phyloP scores from a whole-genome alignment of 352 stramenopile species.

The Phytophthora quininea region DNA sequence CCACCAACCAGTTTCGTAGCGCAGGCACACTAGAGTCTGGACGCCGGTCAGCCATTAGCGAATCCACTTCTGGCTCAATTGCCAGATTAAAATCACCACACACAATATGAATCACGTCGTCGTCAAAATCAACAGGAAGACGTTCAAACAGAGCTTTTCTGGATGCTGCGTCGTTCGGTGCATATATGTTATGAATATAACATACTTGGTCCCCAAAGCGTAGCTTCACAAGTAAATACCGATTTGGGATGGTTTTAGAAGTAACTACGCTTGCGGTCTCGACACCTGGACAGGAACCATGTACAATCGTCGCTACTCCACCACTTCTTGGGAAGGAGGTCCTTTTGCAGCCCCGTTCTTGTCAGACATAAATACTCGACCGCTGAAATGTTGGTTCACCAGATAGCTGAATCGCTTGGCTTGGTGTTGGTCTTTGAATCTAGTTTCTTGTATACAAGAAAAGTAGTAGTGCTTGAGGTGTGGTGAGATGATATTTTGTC shows the following conservation, averaged over 20 bases:
- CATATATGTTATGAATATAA: slow-evolving; percentile 17
- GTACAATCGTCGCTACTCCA: slow-evolving; percentile 7
- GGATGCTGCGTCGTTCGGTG: slow-evolving; percentile 6
- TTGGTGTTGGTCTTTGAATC: no score
- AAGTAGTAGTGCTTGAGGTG: no score
- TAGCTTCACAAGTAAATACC: neutral
- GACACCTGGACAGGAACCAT: slow-evolving; percentile 3
- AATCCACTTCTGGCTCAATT: neutral
- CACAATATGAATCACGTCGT: slow-evolving; percentile 3
- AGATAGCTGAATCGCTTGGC: no score
- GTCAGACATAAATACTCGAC: slow-evolving; percentile 3
- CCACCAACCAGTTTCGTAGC: neutral
- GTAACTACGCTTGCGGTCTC: neutral
- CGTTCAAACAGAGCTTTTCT: slow-evolving; percentile 1
- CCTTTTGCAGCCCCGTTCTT: neutral
- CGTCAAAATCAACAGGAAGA: slow-evolving; percentile 1
- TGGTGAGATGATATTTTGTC: no score
- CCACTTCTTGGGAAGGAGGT: slow-evolving; percentile 4
- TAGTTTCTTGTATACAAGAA: no score
- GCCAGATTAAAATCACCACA: slow-evolving; percentile 22
- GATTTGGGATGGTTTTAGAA: neutral
- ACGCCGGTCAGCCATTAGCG: neutral
- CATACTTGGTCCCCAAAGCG: neutral
- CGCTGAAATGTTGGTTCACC: neutral
- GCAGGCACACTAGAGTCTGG: neutral